A percentile compares a stretch with the other conserved stretches of the same genome.
Conservation (phyloP, 805 yeast species). For the Ogataea ganodermae region DNA sequence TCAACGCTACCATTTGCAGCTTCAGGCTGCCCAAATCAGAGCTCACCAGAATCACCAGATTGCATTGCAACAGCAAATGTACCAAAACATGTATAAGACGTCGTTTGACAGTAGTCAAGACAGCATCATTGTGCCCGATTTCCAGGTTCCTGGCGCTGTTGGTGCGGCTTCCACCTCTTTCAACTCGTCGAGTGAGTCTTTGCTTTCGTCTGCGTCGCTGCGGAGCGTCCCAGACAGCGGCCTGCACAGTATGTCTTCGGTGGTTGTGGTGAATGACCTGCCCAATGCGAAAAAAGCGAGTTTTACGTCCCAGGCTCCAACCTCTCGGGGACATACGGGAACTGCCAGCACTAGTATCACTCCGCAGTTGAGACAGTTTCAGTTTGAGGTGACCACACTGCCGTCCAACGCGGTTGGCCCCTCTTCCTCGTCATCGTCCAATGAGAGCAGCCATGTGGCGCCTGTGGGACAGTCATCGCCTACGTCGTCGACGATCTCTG, state of each 20-base stretch:
- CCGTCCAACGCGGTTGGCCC: conserved; percentile 8
- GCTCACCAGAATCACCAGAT: conserved; percentile 25
- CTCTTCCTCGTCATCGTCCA: not conserved
- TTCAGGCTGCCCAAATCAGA: conserved; percentile 26
- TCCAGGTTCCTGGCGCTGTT: conserved; percentile 3
- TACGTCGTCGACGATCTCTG: conserved; percentile 26
- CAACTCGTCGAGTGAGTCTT: conserved; percentile 16
- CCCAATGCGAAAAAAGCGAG: not conserved
- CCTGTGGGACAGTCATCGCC: conserved; percentile 13
- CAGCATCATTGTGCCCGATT: conserved; percentile 5
- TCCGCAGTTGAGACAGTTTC: conserved; percentile 22
- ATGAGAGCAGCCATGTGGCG: not conserved
- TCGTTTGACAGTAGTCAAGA: conserved; percentile 6
- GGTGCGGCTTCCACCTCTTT: conserved; percentile 1
- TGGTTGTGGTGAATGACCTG: not conserved
- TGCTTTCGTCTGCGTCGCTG: conserved; percentile 9
- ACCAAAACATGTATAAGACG: conserved; percentile 3
- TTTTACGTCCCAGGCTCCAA: conserved; percentile 1
- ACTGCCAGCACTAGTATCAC: conserved; percentile 16
- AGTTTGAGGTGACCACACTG: conserved; percentile 21
- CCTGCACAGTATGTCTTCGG: not conserved
- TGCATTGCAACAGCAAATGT: conserved; percentile 19
- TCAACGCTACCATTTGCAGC: conserved; percentile 22
- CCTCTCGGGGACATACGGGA: not conserved
- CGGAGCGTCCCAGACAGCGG: conserved; percentile 1